Base-by-base conservation (phyloP, 164 flowering plant species). In the Annona cherimola region DNA sequence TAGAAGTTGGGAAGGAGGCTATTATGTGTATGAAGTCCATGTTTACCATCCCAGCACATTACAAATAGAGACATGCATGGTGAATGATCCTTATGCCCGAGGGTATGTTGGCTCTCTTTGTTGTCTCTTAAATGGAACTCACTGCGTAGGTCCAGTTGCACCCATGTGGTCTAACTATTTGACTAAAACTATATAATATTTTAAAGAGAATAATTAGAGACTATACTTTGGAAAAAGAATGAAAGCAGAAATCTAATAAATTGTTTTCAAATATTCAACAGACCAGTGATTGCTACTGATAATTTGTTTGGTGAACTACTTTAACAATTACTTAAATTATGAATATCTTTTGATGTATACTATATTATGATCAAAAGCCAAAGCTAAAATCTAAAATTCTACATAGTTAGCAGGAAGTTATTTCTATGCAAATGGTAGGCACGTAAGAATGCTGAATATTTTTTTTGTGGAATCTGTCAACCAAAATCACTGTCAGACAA, bases 81-180 rank as follows among this genome's bases (percentile, higher is more conserved):
- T 86, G 8, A 92, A 85, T 84, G 99, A 95, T 85, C 99, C 99
- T 61, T 95, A 92, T 85, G 97, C 98, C 45, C 86, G 93, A 88
- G 98, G 99, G 99, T 95, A 89, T 73, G 85, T 68, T 76, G 20
- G 62, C 71, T 69, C 42, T 66, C 57, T 50, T 50, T 50, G 35
- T 26, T 26, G 14, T 50, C 57, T 50, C 14, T 50, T 50, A 16
- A 50, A 50, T 50, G 57, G 57, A 8, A 50, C 57, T 50, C 9
- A 50, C 14, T 16, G 14, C 57, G 9, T 50, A 7, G 14, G 14
- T 2, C 57, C 57, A 50, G 57, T 61, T n/a, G 63, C 35, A 61
- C 63, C 26, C 35, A 18, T 20, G 14, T 61, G 59, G 16, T 61
- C 5, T 2, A 26, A 61, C 19, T n/a, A 20, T 18, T 61, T n/a